These are phyloP conservation scores for Suillus spraguei DNA, from an alignment of 768 basidiomycete genomes.

Conservation along the genomic window DNA sequence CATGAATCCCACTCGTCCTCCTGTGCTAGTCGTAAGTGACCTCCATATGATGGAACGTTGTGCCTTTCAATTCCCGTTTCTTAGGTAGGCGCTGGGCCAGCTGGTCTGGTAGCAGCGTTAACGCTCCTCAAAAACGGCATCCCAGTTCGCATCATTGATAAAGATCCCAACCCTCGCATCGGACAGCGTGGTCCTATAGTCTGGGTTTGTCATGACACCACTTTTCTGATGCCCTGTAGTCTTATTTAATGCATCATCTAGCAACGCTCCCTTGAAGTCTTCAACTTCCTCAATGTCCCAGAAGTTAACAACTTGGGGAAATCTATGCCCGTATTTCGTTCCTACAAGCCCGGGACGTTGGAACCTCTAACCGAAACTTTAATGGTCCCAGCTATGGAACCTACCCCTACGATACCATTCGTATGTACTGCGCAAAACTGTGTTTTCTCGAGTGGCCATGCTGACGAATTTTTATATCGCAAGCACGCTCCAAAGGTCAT, in stretches of 20 bases:
- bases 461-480: background rate
- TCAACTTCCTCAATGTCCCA: slow-evolving; percentile 39
- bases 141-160: slow-evolving; percentile 15
- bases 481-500: slow-evolving; percentile 22
- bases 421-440: slow-evolving; percentile 17
- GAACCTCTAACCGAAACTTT: slow-evolving; percentile 5
- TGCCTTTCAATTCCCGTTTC: background rate
- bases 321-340: slow-evolving; percentile 29
- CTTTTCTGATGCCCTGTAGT: background rate
- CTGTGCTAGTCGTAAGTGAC: slow-evolving; percentile 12
- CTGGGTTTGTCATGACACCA: slow-evolving; percentile 27
- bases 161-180: slow-evolving; percentile 27
- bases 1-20: slow-evolving; percentile 4
- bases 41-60: background rate
- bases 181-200: slow-evolving; percentile 43
- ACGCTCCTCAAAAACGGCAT: slow-evolving; percentile 36
- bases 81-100: slow-evolving; percentile 50
- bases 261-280: slow-evolving; percentile 47
- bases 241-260: slow-evolving; percentile 15
- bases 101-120: slow-evolving; percentile 47
- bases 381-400: slow-evolving; percentile 21
- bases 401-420: slow-evolving; percentile 29
- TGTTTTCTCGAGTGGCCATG: background rate
- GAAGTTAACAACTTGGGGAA: slow-evolving; percentile 35
- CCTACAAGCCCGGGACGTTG: slow-evolving; percentile 29